Percentiles rank a stretch among this genome's conserved stretches.
Conservation (phyloP, 1,284 basidiomycete species). For the Golubevia sp. region DNA sequence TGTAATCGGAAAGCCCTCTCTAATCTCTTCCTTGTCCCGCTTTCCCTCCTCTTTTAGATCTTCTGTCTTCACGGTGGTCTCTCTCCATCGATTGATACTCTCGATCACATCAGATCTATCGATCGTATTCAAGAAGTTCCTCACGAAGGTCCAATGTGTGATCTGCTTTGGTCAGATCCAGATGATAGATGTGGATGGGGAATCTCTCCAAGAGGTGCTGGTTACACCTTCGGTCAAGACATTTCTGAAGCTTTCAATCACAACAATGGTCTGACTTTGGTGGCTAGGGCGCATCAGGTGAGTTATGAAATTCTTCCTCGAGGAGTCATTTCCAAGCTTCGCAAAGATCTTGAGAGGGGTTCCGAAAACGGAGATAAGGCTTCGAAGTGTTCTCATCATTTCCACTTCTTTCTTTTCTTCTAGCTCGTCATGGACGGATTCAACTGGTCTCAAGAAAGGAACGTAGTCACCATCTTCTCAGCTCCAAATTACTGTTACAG, state of each 20-base stretch:
- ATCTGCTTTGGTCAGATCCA: conserved; percentile 97
- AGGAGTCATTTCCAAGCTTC: too few species aligned
- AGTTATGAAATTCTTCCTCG: not conserved
- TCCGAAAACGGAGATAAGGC: not conserved
- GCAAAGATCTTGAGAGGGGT: too few species aligned
- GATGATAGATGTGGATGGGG: conserved; percentile 99
- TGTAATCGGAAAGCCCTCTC: conserved; percentile 6
- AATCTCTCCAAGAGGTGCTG: conserved; percentile 96
- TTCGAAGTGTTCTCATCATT: not conserved
- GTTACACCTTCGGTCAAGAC: conserved; percentile 99
- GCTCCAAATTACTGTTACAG: conserved; percentile 90
- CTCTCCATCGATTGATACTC: conserved; percentile 97
- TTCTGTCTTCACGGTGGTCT: conserved; percentile 99
- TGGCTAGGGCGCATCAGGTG: conserved; percentile 64
- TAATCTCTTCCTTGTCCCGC: conserved; percentile 8
- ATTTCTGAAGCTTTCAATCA: conserved; percentile 98
- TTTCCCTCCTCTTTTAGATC: conserved; percentile 70
- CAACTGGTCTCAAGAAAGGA: conserved; percentile 98
- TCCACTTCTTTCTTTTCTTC: not conserved
- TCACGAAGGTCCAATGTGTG: conserved; percentile 99
- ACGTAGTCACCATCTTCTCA: conserved; percentile 99
- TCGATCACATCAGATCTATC: conserved; percentile 97
- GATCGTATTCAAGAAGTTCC: conserved; percentile 99
- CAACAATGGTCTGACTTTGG: conserved; percentile 96
- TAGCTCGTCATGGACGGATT: conserved; percentile 98